Percentiles rank a stretch among this genome's conserved stretches.
These are phyloP conservation scores for Aspergillus hortae DNA, from an alignment of 2,329 filamentous ascomycete genomes.

Conservation along the genomic window DNA sequence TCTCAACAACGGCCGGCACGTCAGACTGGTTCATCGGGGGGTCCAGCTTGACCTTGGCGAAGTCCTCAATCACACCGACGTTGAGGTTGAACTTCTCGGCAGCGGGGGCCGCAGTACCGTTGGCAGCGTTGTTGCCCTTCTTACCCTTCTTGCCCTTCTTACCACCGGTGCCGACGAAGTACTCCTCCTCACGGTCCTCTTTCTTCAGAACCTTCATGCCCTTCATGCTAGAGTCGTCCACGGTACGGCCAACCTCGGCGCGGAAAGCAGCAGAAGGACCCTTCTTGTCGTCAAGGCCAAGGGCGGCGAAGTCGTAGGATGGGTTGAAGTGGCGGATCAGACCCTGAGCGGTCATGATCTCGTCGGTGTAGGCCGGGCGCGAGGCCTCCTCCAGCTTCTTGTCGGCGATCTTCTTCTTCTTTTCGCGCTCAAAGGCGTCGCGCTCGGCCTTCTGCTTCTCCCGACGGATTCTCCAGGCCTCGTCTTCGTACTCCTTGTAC, in stretches of 20 bases:
- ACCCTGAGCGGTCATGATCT: slow-evolving; percentile 84
- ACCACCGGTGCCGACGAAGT: slow-evolving; percentile 67
- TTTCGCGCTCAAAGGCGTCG: slow-evolving; percentile 50
- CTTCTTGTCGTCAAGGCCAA: slow-evolving; percentile 49
- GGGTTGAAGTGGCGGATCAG: slow-evolving; percentile 92
- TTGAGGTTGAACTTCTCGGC: slow-evolving; percentile 75
- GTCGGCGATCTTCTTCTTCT: slow-evolving; percentile 51
- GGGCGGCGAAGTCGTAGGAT: slow-evolving; percentile 63
- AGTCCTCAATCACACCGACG: slow-evolving; percentile 87
- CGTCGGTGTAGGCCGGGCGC: slow-evolving; percentile 83
- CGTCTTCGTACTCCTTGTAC: slow-evolving; percentile 77
- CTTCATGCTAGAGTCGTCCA: slow-evolving; percentile 80
- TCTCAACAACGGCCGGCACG: slow-evolving; percentile 74
- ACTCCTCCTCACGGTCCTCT: slow-evolving; percentile 82
- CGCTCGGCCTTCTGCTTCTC: slow-evolving; percentile 81
- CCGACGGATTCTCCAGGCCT: slow-evolving; percentile 69
- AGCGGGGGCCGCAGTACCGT: slow-evolving; percentile 47
- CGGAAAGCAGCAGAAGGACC: slow-evolving; percentile 64
- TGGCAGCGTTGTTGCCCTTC: slow-evolving; percentile 54
- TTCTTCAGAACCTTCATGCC: slow-evolving; percentile 81
- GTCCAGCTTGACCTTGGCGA: slow-evolving; percentile 77
- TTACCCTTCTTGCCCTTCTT: slow-evolving; percentile 89
- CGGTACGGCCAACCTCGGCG: slow-evolving; percentile 74
- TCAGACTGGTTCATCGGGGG: slow-evolving; percentile 84
- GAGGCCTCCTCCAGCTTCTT: slow-evolving; percentile 51